phyloP scores from a whole-genome alignment of 73 alveolate genomes.

The Uronychia setigera region DNA sequence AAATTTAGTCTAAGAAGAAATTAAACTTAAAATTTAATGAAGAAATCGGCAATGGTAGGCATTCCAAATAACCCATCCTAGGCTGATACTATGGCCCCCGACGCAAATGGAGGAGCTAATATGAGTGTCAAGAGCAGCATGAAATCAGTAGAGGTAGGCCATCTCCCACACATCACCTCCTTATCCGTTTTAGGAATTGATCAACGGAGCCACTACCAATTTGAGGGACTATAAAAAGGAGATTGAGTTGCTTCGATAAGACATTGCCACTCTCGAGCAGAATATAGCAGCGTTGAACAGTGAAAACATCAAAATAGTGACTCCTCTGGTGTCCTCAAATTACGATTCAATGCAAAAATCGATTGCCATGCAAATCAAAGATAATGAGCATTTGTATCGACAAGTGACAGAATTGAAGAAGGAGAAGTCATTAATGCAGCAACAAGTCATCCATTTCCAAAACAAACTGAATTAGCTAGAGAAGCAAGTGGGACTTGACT shows the following conservation, averaged over 20 bases:
- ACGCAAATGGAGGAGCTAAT: constrained; percentile 16
- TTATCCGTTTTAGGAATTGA: constrained; percentile 8
- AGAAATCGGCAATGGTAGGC: not conserved
- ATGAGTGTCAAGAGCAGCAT: constrained; percentile 33
- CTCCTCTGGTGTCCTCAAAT: constrained; percentile 29
- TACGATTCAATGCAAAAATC: constrained; percentile 27
- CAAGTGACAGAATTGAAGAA: constrained; percentile 48
- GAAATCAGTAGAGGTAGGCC: constrained; percentile 36
- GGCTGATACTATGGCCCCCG: not conserved
- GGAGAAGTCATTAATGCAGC: constrained; percentile 48
- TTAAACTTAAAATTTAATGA: not conserved
- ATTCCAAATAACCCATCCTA: not conserved
- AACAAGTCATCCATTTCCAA: constrained; percentile 22
- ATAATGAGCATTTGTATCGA: constrained; percentile 49
- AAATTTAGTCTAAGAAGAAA: not conserved
- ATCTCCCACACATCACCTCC: too few species aligned
- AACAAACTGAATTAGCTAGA: constrained; percentile 39
- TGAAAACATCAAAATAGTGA: constrained; percentile 48
- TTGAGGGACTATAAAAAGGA: constrained; percentile 57
- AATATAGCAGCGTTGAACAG: constrained; percentile 40
- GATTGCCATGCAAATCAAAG: constrained; percentile 33
- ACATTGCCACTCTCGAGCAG: constrained; percentile 43
- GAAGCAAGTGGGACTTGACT: constrained; percentile 38
- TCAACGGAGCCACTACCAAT: constrained; percentile 16
- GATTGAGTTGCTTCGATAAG: constrained; percentile 42